Conservation (phyloP, 306 rosid species). For the Cercis canadensis region DNA sequence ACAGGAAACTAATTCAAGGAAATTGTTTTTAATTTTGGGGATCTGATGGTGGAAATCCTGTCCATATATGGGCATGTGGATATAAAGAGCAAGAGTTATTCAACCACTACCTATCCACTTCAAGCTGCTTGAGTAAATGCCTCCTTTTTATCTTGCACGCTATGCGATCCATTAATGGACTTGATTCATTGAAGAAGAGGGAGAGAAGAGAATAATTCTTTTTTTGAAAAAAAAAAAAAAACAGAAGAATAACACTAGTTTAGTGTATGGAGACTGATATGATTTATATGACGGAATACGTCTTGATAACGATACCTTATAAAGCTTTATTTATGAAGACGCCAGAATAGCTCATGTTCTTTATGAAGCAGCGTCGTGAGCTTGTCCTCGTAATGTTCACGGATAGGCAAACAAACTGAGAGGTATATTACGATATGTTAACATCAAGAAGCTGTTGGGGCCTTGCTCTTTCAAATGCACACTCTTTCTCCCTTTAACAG, state of each 20-base stretch:
- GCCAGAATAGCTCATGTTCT: slow-evolving; percentile 30
- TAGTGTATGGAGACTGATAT: slow-evolving; percentile 16
- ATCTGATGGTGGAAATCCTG: slow-evolving; percentile 39
- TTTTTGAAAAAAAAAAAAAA: not conserved
- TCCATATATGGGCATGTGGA: slow-evolving; percentile 22
- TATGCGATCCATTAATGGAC: slow-evolving; percentile 47
- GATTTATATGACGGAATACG: slow-evolving; percentile 42
- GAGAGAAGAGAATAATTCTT: too few relatives aligned
- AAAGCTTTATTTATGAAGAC: slow-evolving; percentile 34
- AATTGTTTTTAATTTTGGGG: slow-evolving; percentile 33
- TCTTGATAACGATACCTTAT: slow-evolving; percentile 49
- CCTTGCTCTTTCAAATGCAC: slow-evolving; percentile 25
- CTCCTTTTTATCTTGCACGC: slow-evolving; percentile 35
- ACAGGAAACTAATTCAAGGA: slow-evolving; percentile 23
- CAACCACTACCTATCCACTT: slow-evolving; percentile 43
- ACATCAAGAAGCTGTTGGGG: slow-evolving; percentile 29
- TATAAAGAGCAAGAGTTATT: slow-evolving; percentile 37
- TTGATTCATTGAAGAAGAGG: slow-evolving; percentile 51
- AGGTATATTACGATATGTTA: slow-evolving; percentile 49
- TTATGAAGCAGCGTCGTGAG: slow-evolving; percentile 36
- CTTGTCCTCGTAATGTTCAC: slow-evolving; percentile 32
- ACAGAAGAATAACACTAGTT: slow-evolving; percentile 25
- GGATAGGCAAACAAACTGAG: slow-evolving; percentile 41
- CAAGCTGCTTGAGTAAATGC: slow-evolving; percentile 36
- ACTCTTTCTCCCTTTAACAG: slow-evolving; percentile 32